Conservation (phyloP, 2,329 filamentous ascomycete species). For the Exophiala aquamarina region DNA sequence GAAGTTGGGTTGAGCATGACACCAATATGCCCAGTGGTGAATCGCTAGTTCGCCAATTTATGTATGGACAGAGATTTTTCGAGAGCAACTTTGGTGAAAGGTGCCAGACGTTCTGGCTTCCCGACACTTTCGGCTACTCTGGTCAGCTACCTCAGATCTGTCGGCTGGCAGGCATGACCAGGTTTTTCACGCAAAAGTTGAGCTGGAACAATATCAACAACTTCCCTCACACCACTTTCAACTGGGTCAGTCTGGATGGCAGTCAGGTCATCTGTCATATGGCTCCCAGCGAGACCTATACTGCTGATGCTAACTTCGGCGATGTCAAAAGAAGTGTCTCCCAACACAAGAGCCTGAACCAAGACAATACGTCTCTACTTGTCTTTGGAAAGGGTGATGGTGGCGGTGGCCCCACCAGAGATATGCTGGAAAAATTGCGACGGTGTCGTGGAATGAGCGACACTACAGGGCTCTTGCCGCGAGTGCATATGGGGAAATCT, state of each 20-base stretch:
- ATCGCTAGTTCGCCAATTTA: slow-evolving; percentile 87
- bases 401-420: slow-evolving; percentile 89
- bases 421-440: slow-evolving; percentile 91
- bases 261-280: slow-evolving; percentile 98
- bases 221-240: slow-evolving; percentile 98
- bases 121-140: slow-evolving; percentile 97
- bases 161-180: slow-evolving; percentile 88
- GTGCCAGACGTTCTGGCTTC: slow-evolving; percentile 92
- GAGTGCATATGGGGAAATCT: slow-evolving; percentile 82
- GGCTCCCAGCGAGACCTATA: slow-evolving; percentile 94
- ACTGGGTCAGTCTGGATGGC: slow-evolving; percentile 94
- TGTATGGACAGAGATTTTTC: slow-evolving; percentile 94
- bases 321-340: slow-evolving; percentile 86
- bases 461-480: slow-evolving; percentile 76
- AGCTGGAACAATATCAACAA: slow-evolving; percentile 99
- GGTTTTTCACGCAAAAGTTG: slow-evolving; percentile 96
- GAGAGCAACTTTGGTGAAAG: slow-evolving; percentile 88
- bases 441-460: slow-evolving; percentile 90
- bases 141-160: slow-evolving; percentile 92
- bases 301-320: slow-evolving; percentile 88
- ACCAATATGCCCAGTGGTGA: slow-evolving; percentile 97
- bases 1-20: slow-evolving; percentile 98
- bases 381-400: slow-evolving; percentile 97
- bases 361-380: slow-evolving; percentile 84
- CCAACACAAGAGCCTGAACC: slow-evolving; percentile 93